Conservation (phyloP, 257 asterid genomes). For the Cordia subcordata region DNA sequence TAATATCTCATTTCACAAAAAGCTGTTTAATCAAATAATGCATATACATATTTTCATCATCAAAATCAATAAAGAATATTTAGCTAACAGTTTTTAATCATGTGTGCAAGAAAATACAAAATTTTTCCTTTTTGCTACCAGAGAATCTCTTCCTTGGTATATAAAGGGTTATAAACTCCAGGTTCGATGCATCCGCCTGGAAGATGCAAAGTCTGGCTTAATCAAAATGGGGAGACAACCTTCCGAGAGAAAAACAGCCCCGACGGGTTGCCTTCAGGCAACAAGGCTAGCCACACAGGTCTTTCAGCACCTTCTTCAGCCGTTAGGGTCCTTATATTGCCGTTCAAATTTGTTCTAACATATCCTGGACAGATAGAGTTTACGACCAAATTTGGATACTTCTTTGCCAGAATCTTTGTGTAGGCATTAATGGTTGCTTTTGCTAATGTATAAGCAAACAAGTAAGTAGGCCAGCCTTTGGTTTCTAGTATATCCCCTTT, state of each 20-base stretch:
- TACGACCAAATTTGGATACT: conserved; percentile 22
- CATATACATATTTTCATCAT: too few species aligned
- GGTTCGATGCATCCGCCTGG: too few species aligned
- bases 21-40: too few species aligned
- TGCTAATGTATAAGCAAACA: conserved; percentile 44
- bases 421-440: conserved; percentile 56
- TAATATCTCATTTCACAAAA: too few species aligned
- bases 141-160: too few species aligned
- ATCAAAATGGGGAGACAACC: conserved; percentile 17
- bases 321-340: conserved; percentile 24
- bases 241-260: conserved; percentile 28
- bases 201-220: too few species aligned
- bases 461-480: conserved; percentile 35
- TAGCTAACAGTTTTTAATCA: too few species aligned
- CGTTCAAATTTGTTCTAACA: conserved; percentile 36
- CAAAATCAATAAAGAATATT: too few species aligned
- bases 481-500: conserved; percentile 26
- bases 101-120: too few species aligned
- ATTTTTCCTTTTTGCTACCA: too few species aligned
- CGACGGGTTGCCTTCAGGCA: conserved; percentile 38
- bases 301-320: conserved; percentile 41
- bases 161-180: too few species aligned
- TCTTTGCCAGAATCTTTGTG: conserved; percentile 32
- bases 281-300: conserved; percentile 32
- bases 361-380: conserved; percentile 53